These are phyloP conservation scores for Trypanosoma conorhini DNA, from an alignment of 208 protist genomes.

Conservation along the genomic window DNA sequence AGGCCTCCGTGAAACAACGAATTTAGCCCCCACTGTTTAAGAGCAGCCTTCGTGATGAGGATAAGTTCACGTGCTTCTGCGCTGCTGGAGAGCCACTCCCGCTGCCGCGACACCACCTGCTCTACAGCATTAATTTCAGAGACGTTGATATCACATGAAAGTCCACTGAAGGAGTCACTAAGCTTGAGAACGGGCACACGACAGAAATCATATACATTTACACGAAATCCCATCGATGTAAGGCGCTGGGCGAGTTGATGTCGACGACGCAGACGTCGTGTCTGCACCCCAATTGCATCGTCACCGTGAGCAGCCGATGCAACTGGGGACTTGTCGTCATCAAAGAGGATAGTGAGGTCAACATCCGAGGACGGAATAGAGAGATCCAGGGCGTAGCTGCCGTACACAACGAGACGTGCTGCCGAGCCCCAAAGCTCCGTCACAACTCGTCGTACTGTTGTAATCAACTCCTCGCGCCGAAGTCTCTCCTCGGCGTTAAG, in stretches of 20 bases:
- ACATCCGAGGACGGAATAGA: constrained; percentile 61
- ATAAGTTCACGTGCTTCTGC: constrained; percentile 34
- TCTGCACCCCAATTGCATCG: constrained; percentile 1
- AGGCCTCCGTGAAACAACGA: constrained; percentile 52
- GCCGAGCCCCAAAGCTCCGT: constrained; percentile 28
- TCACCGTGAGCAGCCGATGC: too few relatives aligned
- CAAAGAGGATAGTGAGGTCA: constrained; percentile 37
- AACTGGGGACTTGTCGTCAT: neutral
- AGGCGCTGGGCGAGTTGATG: constrained; percentile 8
- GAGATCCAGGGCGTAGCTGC: constrained; percentile 60
- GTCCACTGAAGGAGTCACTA: constrained; percentile 23
- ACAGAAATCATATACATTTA: constrained; percentile 52
- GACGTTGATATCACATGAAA: constrained; percentile 50
- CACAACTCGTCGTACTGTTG: constrained; percentile 25
- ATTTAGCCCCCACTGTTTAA: constrained; percentile 62
- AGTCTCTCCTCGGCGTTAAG: constrained; percentile 32
- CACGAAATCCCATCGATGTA: constrained; percentile 8
- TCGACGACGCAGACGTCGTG: constrained; percentile 1
- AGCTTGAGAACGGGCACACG: constrained; percentile 53
- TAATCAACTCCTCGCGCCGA: constrained; percentile 31
- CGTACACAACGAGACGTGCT: constrained; percentile 48
- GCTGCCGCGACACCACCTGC: constrained; percentile 38
- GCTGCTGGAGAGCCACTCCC: constrained; percentile 35
- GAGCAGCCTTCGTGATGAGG: constrained; percentile 55
- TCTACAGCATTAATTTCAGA: constrained; percentile 23